Evolutionary conservation across 805 yeast species (phyloP).

Genomic region (Wickerhamiella sergipiensis): DNA sequence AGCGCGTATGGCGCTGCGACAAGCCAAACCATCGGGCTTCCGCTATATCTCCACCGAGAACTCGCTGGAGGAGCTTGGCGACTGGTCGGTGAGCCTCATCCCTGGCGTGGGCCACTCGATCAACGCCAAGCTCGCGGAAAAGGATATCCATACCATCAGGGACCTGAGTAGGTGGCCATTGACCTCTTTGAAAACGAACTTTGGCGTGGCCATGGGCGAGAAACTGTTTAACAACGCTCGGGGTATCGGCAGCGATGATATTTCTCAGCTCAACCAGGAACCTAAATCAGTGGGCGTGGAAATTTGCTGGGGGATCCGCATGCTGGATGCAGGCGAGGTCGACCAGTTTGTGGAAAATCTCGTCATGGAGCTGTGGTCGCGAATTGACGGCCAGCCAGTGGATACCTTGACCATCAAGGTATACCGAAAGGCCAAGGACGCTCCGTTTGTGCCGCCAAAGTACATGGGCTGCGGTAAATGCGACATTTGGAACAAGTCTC

Average conservation of each 20-base stretch:
- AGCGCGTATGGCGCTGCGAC: slow-evolving; percentile 59
- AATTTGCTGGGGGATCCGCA: slow-evolving; percentile 81
- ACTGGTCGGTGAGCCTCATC: slow-evolving; percentile 23
- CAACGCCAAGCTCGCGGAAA: slow-evolving; percentile 32
- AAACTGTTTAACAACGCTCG: slow-evolving; percentile 45
- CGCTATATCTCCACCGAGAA: slow-evolving; percentile 25
- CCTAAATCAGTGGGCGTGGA: slow-evolving; percentile 78
- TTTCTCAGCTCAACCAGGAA: slow-evolving; percentile 29
- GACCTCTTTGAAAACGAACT: slow-evolving; percentile 28
- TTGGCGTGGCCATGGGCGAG: slow-evolving; percentile 62
- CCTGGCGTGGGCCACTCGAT: slow-evolving; percentile 34
- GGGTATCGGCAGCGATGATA: slow-evolving; percentile 49
- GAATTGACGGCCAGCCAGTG: slow-evolving; percentile 36
- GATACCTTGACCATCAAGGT: slow-evolving; percentile 48
- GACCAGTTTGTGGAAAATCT: slow-evolving; percentile 48
- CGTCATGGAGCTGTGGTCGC: slow-evolving; percentile 41
- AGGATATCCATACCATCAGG: slow-evolving; percentile 23
- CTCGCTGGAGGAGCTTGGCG: slow-evolving; percentile 27
- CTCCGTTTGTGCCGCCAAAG: slow-evolving; percentile 66
- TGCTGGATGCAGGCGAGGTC: slow-evolving; percentile 44
- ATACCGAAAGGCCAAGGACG: slow-evolving; percentile 47
- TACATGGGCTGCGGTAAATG: slow-evolving; percentile 77
- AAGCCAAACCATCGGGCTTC: slow-evolving; percentile 72
- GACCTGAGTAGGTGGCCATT: slow-evolving; percentile 29
- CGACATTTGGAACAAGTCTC: slow-evolving; percentile 44